These are phyloP conservation scores for Krasilnikovozyma curviuscula DNA, from an alignment of 768 basidiomycete species.

Conservation along the genomic window DNA sequence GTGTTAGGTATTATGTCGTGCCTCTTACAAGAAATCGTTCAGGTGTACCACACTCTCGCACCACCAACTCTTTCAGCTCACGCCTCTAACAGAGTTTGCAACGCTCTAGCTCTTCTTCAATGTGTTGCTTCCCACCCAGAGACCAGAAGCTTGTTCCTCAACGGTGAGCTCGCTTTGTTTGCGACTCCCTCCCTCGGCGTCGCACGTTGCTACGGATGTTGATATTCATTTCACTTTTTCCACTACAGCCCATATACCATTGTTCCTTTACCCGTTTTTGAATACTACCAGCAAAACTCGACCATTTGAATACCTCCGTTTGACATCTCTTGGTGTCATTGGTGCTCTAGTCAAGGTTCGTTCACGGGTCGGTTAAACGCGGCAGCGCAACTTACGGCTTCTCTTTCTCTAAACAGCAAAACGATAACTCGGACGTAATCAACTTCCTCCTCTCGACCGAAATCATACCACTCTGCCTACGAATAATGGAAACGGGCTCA, in stretches of 20 bases:
- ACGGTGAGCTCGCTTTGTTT: conserved; percentile 45
- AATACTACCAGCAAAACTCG: conserved; percentile 98
- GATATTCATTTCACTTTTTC: neutral
- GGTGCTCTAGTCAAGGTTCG: conserved; percentile 90
- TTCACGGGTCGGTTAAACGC: conserved; percentile 3
- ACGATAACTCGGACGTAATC: conserved; percentile 96
- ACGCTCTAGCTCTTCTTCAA: conserved; percentile 88
- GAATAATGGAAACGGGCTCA: conserved; percentile 99
- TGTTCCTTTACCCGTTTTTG: conserved; percentile 87
- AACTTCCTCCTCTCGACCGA: conserved; percentile 97
- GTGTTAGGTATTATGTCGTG: conserved; percentile 83
- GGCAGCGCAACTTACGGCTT: neutral
- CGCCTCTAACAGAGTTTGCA: conserved; percentile 95
- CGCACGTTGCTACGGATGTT: too few species aligned
- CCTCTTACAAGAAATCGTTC: conserved; percentile 89
- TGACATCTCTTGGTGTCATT: conserved; percentile 97
- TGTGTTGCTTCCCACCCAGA: conserved; percentile 96
- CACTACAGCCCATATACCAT: conserved; percentile 69
- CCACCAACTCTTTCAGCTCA: conserved; percentile 93
- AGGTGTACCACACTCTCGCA: conserved; percentile 86
- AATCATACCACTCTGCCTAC: conserved; percentile 95
- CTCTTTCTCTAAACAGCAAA: conserved; percentile 45
- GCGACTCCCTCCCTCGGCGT: neutral
- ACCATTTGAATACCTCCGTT: conserved; percentile 98
- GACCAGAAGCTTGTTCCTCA: conserved; percentile 83